Base-by-base conservation (phyloP, 2,329 filamentous ascomycete species). In the Huntiella savannae region DNA sequence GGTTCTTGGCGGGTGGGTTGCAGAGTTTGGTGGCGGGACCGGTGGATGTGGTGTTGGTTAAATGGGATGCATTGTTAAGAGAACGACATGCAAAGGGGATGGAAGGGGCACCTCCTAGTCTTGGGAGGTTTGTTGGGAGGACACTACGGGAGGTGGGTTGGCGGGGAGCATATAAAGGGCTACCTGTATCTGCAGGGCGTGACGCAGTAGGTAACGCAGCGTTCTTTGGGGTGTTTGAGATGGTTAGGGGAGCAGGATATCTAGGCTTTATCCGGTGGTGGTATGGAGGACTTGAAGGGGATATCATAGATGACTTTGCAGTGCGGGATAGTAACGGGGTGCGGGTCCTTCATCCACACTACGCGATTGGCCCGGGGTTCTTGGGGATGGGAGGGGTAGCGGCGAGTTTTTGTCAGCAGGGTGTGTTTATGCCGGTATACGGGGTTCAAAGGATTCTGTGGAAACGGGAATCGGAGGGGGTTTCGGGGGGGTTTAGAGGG, bases 201-300 rank as follows among this genome's bases (percentile, higher is more conserved):
- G 80, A 85, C 55, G 73, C 75, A 22, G 59, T 82, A 4, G 80
- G 80, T 10, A 75, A 71, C 45, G 80, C 76, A 33, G 60, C 82
- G 13, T 84, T 84, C 67, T 87, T 87, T 60, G 73, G 71, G 54
- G 73, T 72, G 0, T 86, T 87, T 52, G 82, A 87, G 60, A 82
- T 75, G 41, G 64, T 85, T 55, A 86, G 86, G 58, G 77, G 75
- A 8, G 81, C 86, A 57, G 68, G 69, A 10, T 65, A 82, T 60
- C 84, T 84, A 59, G 64, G 64, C 39, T 86, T 81, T 55, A 72
- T 86, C 32, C 72, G 70, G 11, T 76, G 72, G 63, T 82, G 77
- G 57, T 86, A 86, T 53, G 73, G 76, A 22, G 69, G 68, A 1
- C 58, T 75, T 17, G 68, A 65, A 22, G 64, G 67, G 36, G 66